These are phyloP conservation scores for Zygosaccharomyces bisporus DNA, from an alignment of 805 yeast genomes.

Conservation along the genomic window DNA sequence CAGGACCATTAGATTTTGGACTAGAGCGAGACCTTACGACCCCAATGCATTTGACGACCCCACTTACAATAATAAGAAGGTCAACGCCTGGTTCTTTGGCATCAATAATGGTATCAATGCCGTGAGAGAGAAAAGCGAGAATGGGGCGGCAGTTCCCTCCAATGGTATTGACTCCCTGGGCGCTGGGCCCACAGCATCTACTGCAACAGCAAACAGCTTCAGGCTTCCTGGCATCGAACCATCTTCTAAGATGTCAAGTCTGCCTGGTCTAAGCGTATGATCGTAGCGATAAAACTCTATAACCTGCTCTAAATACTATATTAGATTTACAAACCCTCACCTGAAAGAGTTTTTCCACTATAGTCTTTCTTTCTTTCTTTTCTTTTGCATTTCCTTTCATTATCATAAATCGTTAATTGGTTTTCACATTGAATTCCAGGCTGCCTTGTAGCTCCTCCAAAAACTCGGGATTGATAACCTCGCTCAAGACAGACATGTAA, in stretches of 20 bases:
- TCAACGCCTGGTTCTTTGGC: slow-evolving; percentile 55
- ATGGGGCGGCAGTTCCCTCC: slow-evolving; percentile 36
- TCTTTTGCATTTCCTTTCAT: neutral
- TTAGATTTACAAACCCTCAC: slow-evolving; percentile 9
- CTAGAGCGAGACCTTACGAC: slow-evolving; percentile 87
- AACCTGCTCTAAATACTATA: slow-evolving; percentile 8
- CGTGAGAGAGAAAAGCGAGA: slow-evolving; percentile 34
- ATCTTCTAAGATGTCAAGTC: slow-evolving; percentile 10
- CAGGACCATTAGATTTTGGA: slow-evolving; percentile 90
- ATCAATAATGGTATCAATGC: slow-evolving; percentile 37
- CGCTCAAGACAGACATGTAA: slow-evolving; percentile 16
- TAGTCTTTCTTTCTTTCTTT: no score
- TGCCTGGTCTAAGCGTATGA: slow-evolving; percentile 19
- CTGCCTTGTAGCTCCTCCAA: slow-evolving; percentile 14
- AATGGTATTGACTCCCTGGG: slow-evolving; percentile 11
- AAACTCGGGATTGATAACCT: slow-evolving; percentile 20
- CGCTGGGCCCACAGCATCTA: slow-evolving; percentile 4
- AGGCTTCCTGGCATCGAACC: slow-evolving; percentile 18
- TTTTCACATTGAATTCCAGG: slow-evolving; percentile 10
- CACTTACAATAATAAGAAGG: slow-evolving; percentile 64
- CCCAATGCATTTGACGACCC: slow-evolving; percentile 77
- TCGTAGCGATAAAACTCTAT: slow-evolving; percentile 5
- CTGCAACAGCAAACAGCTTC: slow-evolving; percentile 7
- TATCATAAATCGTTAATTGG: slow-evolving; percentile 4
- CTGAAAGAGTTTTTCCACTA: slow-evolving; percentile 9